Conservation (phyloP, 2,329 filamentous ascomycete genomes). For the Bertia moriformis region DNA sequence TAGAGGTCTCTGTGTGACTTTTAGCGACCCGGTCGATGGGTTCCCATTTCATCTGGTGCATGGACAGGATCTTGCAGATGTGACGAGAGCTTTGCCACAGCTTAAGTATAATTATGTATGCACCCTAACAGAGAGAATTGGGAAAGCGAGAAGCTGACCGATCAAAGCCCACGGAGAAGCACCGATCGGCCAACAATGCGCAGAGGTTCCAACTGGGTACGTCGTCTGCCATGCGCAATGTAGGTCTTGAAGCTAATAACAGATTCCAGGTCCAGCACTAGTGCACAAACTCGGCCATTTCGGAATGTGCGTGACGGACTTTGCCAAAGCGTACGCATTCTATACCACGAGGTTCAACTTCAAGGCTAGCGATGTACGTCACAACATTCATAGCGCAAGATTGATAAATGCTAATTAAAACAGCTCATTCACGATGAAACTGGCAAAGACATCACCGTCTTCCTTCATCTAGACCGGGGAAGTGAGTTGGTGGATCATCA, state of each 20-base stretch:
- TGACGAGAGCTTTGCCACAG: conserved; percentile 2
- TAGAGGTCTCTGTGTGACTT: not conserved
- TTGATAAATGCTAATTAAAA: not conserved
- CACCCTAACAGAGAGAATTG: not conserved
- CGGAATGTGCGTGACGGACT: conserved; percentile 16
- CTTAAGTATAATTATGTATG: conserved; percentile 7
- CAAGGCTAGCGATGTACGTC: conserved; percentile 14
- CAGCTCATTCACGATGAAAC: conserved; percentile 12
- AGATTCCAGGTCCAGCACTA: not conserved
- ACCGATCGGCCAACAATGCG: conserved; percentile 29
- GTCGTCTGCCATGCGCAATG: too few relatives aligned
- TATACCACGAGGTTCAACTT: conserved; percentile 26
- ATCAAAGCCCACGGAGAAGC: conserved; percentile 29
- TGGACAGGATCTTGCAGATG: conserved; percentile 5
- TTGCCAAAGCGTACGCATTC: conserved; percentile 15
- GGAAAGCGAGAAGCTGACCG: too few relatives aligned
- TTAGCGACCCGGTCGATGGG: conserved; percentile 10
- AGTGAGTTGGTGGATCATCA: conserved; percentile 36
- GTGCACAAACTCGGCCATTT: conserved; percentile 19
- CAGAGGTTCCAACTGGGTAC: conserved; percentile 31
- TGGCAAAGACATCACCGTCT: not conserved
- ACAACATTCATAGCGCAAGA: too few relatives aligned
- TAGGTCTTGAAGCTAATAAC: too few relatives aligned
- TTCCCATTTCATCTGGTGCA: not conserved
- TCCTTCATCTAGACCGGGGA: conserved; percentile 15